Conservation (phyloP, 108 stramenopile genomes). For the Skeletonema menzelii region DNA sequence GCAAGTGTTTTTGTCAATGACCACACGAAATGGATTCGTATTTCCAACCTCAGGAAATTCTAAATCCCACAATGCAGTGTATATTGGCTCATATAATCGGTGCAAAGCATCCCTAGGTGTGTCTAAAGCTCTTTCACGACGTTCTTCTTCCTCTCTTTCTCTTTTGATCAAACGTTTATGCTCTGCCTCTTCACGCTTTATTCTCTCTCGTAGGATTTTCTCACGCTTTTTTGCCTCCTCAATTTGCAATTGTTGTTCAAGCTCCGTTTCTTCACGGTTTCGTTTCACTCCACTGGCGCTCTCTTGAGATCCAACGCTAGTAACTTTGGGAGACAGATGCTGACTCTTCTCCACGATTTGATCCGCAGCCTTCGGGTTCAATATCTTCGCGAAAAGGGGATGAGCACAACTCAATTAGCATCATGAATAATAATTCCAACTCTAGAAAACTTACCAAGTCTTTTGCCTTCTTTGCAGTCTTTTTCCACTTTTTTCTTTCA, state of each 20-base stretch:
- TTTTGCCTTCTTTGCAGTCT: constrained; percentile 27
- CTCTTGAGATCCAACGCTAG: constrained; percentile 38
- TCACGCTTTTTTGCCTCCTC: constrained; percentile 45
- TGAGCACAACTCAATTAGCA: not conserved
- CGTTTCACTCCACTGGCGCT: constrained; percentile 15
- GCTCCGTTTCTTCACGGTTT: constrained; percentile 43
- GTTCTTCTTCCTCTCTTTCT: constrained; percentile 48
- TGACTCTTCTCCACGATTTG: constrained; percentile 20
- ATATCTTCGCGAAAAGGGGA: constrained; percentile 17
- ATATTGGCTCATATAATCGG: constrained; percentile 65
- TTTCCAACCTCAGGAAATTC: constrained; percentile 66
- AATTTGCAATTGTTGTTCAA: constrained; percentile 20
- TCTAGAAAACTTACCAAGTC: constrained; percentile 12
- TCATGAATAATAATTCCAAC: not conserved
- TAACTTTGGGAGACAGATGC: constrained; percentile 20
- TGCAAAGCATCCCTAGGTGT: constrained; percentile 67
- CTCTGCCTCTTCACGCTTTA: constrained; percentile 45
- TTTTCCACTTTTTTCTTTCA: constrained; percentile 44
- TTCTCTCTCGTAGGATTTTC: constrained; percentile 23
- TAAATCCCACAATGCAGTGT: constrained; percentile 76
- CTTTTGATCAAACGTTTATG: constrained; percentile 33
- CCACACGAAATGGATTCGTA: constrained; percentile 83
- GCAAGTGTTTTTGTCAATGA: constrained; percentile 75
- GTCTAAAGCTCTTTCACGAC: constrained; percentile 35
- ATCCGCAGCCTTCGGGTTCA: constrained; percentile 41